phyloP scores from a whole-genome alignment of 305 asterid species.

The Fraxinus latifolia region DNA sequence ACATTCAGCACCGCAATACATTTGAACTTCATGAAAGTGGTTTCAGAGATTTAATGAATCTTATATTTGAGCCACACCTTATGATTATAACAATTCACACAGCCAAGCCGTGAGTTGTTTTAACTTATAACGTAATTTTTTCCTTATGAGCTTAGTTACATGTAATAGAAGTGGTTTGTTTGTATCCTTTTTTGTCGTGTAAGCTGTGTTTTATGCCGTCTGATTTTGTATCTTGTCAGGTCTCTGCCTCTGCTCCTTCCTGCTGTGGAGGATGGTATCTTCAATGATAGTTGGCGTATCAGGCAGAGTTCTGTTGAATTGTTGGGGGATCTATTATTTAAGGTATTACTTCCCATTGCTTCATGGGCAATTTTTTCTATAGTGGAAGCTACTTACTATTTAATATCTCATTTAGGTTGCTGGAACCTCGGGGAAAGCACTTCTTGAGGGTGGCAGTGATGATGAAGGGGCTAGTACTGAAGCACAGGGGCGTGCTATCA shows the following conservation, averaged over 20 bases:
- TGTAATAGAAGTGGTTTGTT: neutral
- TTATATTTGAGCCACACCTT: neutral
- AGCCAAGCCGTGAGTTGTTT: neutral
- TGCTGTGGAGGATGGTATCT: conserved; percentile 98
- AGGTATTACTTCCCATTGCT: conserved; percentile 44
- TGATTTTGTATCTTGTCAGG: conserved; percentile 38
- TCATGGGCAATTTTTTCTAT: conserved; percentile 15
- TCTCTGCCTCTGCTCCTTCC: conserved; percentile 98
- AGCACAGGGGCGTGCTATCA: conserved; percentile 99
- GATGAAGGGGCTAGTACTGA: conserved; percentile 99
- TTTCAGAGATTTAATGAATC: neutral
- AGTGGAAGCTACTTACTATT: conserved; percentile 17
- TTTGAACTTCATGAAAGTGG: neutral
- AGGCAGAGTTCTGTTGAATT: conserved; percentile 99
- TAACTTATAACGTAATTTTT: neutral
- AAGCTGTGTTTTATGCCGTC: conserved; percentile 1
- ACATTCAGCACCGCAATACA: neutral
- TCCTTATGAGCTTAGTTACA: neutral
- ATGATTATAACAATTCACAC: neutral
- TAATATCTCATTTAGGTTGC: conserved; percentile 67
- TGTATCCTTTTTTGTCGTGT: neutral
- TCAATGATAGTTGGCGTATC: conserved; percentile 98
- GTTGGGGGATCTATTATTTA: conserved; percentile 94
- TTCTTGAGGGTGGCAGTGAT: conserved; percentile 99
- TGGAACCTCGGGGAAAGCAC: conserved; percentile 99